Conservation (phyloP, 345 rosid species). For the Hirschfeldia incana region DNA sequence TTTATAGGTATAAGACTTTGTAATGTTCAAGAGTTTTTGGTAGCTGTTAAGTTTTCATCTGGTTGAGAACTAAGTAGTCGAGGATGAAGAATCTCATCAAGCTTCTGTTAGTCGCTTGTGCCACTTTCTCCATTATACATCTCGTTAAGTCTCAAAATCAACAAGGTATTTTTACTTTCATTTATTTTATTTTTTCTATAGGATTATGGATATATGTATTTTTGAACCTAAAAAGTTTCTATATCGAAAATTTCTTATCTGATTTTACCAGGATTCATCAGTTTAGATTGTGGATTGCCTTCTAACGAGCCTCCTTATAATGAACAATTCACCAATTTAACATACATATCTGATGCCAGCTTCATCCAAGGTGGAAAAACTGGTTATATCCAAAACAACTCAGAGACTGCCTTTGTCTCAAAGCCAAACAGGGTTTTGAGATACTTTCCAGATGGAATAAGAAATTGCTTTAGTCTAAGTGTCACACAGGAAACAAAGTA, state of each 20-base stretch:
- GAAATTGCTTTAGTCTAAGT: not conserved
- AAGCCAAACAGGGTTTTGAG: slow-evolving; percentile 24
- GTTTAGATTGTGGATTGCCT: slow-evolving; percentile 50
- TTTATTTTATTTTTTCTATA: not conserved
- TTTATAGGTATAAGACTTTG: not conserved
- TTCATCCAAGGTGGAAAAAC: slow-evolving; percentile 39
- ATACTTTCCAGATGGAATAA: slow-evolving; percentile 40
- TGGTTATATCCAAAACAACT: not conserved
- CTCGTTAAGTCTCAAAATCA: slow-evolving; percentile 26
- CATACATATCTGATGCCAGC: slow-evolving; percentile 36
- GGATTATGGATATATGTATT: not conserved
- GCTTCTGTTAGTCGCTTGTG: not conserved
- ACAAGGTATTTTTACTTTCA: slow-evolving; percentile 21
- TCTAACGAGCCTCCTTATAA: slow-evolving; percentile 25
- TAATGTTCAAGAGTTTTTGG: slow-evolving; percentile 9
- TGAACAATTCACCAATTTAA: slow-evolving; percentile 26
- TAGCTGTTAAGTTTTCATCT: not conserved
- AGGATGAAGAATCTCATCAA: slow-evolving; percentile 12
- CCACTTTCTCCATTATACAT: slow-evolving; percentile 4
- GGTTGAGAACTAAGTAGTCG: not conserved
- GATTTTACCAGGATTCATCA: slow-evolving; percentile 40
- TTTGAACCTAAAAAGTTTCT: not conserved
- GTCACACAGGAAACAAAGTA: not conserved
- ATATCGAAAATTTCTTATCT: not conserved
- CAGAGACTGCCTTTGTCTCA: not conserved